phyloP scores from a whole-genome alignment of 1,284 basidiomycete genomes.

The Ceratorhiza oryzae-sativae region DNA sequence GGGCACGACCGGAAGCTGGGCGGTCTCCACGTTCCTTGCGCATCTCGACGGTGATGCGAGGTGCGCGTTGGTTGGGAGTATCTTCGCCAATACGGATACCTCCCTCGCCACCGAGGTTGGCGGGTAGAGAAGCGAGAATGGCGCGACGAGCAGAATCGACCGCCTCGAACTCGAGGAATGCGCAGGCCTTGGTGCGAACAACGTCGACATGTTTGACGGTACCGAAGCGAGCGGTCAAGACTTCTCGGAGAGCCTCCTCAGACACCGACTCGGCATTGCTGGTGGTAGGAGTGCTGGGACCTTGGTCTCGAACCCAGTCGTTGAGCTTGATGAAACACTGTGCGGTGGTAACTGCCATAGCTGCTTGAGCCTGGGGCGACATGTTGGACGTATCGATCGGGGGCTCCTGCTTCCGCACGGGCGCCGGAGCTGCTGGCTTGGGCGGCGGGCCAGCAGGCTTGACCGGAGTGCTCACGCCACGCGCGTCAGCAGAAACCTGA shows the following conservation, averaged over 20 bases:
- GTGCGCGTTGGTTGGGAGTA: constrained; percentile 57
- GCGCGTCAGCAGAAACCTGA: constrained; percentile 73
- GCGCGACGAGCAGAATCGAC: constrained; percentile 86
- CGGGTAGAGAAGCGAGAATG: constrained; percentile 73
- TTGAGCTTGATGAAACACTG: constrained; percentile 82
- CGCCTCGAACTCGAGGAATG: constrained; percentile 88
- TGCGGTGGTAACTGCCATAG: constrained; percentile 66
- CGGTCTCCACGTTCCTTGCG: constrained; percentile 87
- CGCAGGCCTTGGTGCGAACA: constrained; percentile 87
- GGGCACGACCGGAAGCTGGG: constrained; percentile 51
- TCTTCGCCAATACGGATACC: constrained; percentile 75
- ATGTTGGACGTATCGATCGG: constrained; percentile 43
- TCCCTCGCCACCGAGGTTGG: constrained; percentile 80
- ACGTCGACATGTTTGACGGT: constrained; percentile 89
- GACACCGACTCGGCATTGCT: constrained; percentile 79
- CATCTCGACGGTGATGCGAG: constrained; percentile 80
- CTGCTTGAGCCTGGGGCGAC: constrained; percentile 60
- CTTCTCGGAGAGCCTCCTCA: constrained; percentile 63
- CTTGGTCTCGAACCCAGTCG: constrained; percentile 37
- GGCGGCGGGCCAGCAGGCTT: constrained; percentile 58
- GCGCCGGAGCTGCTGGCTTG: constrained; percentile 59
- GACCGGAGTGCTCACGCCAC: constrained; percentile 66
- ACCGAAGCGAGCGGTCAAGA: constrained; percentile 78
- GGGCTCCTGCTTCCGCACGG: constrained; percentile 36
- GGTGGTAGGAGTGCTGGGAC: constrained; percentile 50